Evolutionary conservation across 495 filamentous ascomycete genomes (phyloP).

Genomic region (Penicillium daleae): DNA sequence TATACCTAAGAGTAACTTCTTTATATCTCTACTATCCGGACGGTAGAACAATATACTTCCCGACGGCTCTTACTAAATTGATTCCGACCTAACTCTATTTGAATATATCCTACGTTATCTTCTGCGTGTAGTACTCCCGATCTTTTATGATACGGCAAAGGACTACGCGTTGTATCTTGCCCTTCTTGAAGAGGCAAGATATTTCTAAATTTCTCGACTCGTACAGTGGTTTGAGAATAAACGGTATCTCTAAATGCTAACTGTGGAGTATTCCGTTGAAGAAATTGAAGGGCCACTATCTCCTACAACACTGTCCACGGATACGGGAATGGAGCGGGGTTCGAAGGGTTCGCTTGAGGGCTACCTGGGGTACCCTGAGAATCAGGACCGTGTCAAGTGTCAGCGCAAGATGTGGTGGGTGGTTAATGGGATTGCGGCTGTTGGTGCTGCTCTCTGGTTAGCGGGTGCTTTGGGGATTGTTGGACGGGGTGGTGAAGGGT

Average conservation of each 20-base stretch:
- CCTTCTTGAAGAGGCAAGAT: not conserved
- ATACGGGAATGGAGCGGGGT: constrained; percentile 20
- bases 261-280: too few species aligned
- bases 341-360: constrained; percentile 43
- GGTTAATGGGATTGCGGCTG: constrained; percentile 64
- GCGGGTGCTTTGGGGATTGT: constrained; percentile 80
- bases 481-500: constrained; percentile 65
- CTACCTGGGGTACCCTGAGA: constrained; percentile 42
- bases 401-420: constrained; percentile 67
- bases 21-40: not conserved
- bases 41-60: not conserved
- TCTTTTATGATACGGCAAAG: not conserved
- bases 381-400: constrained; percentile 40
- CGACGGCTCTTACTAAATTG: not conserved
- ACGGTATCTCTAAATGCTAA: not conserved
- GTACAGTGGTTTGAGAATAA: not conserved
- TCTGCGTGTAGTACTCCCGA: not conserved
- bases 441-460: constrained; percentile 70
- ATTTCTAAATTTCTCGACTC: constrained; percentile 1
- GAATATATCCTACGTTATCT: not conserved
- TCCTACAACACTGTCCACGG: too few species aligned
- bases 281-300: too few species aligned
- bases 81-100: not conserved
- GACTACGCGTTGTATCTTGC: constrained; percentile 1
- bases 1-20: not conserved